These are phyloP conservation scores for Cyathus striatus DNA, from an alignment of 768 basidiomycete species.

Conservation along the genomic window DNA sequence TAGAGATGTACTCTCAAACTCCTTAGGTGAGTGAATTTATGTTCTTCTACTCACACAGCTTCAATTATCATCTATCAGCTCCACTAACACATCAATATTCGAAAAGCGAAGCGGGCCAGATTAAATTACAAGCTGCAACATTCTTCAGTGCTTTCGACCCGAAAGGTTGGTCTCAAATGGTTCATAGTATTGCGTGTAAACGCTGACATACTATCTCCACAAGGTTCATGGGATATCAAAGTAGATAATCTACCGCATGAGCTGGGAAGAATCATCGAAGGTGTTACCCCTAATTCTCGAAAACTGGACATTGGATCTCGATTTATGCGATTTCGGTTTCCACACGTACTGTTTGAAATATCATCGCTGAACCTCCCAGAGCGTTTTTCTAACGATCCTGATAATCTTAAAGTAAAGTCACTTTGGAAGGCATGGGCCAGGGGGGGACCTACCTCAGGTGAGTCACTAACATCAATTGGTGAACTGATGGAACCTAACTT, in stretches of 20 bases:
- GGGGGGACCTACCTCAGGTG: background rate
- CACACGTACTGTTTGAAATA: background rate
- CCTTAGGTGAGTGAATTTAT: no score
- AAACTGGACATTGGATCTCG: background rate
- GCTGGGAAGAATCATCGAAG: background rate
- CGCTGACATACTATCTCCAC: background rate
- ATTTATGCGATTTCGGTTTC: background rate
- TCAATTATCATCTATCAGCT: no score
- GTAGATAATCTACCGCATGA: background rate
- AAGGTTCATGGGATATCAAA: background rate
- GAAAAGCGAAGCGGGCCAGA: no score
- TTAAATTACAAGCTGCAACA: background rate
- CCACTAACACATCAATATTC: no score
- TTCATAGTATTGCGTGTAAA: background rate
- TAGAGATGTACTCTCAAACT: no score
- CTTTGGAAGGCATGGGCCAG: background rate
- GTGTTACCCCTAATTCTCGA: background rate
- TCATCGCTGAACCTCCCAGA: background rate
- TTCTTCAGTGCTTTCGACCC: background rate
- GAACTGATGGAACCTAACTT: background rate
- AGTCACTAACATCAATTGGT: background rate
- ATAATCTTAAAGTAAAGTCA: background rate
- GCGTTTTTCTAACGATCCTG: background rate
- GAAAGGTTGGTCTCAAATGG: background rate
- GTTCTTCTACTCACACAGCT: no score